Percentiles rank a stretch among this genome's conserved stretches.
phyloP scores from a whole-genome alignment of 1,284 basidiomycete genomes.

The Ceratobasidium sp. region DNA sequence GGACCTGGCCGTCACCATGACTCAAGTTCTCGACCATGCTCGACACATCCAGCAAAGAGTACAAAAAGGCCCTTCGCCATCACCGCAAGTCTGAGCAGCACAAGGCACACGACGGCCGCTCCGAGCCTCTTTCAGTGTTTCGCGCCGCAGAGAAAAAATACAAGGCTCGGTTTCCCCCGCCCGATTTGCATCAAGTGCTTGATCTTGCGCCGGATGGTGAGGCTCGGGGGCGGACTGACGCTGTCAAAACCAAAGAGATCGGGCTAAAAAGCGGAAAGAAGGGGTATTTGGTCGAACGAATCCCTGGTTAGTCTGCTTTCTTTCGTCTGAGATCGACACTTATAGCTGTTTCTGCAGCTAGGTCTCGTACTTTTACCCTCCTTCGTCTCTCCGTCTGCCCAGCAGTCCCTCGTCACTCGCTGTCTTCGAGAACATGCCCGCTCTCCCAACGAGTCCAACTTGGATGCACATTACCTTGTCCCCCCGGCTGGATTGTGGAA shows the following conservation, averaged over 20 bases:
- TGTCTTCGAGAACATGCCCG: constrained; percentile 76
- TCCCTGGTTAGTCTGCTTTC: constrained; percentile 59
- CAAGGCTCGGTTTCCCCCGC: constrained; percentile 77
- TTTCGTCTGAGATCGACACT: not conserved
- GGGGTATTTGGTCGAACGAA: constrained; percentile 61
- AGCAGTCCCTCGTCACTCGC: constrained; percentile 71
- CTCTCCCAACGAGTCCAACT: constrained; percentile 83
- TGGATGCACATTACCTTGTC: constrained; percentile 82
- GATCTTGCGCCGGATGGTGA: constrained; percentile 57
- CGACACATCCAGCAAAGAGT: constrained; percentile 53
- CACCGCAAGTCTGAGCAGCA: constrained; percentile 44
- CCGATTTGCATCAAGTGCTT: constrained; percentile 69
- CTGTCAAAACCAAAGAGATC: constrained; percentile 52
- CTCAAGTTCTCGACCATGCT: not conserved
- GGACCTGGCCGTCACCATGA: not conserved
- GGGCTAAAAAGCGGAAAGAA: constrained; percentile 45
- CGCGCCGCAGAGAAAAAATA: constrained; percentile 76
- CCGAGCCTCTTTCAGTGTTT: constrained; percentile 69
- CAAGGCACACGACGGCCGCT: constrained; percentile 60
- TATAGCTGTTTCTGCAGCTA: constrained; percentile 48
- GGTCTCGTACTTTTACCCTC: constrained; percentile 82
- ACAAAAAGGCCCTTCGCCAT: constrained; percentile 67
- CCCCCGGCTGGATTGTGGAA: constrained; percentile 79
- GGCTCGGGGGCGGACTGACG: constrained; percentile 52
- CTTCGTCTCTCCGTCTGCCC: constrained; percentile 66